phyloP scores from a whole-genome alignment of 192 early-diverging fungal genomes.

The Coemansia sp. region DNA sequence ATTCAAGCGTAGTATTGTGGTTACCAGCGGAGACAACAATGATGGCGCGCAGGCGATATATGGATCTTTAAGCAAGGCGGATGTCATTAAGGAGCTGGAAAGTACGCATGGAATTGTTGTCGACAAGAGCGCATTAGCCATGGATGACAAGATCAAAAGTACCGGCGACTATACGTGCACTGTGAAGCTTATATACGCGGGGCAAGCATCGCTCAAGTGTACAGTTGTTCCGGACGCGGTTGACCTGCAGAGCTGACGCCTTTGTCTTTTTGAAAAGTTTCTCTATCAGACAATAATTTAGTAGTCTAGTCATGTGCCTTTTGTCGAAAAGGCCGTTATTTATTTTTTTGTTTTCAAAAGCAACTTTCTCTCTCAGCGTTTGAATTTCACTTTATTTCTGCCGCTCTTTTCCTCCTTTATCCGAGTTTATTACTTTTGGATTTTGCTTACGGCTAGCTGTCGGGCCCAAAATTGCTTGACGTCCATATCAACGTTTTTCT shows the following conservation, averaged over 20 bases:
- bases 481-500: background rate
- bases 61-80: conserved; percentile 44
- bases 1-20: conserved; percentile 42
- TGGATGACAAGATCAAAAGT: conserved; percentile 57
- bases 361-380: background rate
- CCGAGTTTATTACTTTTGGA: background rate
- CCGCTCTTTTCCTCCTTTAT: background rate
- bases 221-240: conserved; percentile 17
- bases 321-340: background rate
- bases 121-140: conserved; percentile 41
- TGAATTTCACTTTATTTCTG: background rate
- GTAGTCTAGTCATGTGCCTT: background rate
- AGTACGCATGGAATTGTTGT: conserved; percentile 36
- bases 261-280: background rate
- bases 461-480: background rate
- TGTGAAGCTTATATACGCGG: conserved; percentile 52
- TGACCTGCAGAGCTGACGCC: background rate
- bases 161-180: conserved; percentile 46
- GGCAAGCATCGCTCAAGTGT: conserved; percentile 37
- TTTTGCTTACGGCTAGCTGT: background rate
- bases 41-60: conserved; percentile 32
- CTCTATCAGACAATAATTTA: background rate
- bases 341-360: background rate
- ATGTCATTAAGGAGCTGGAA: conserved; percentile 39
- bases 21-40: conserved; percentile 10